phyloP scores from a whole-genome alignment of 2,329 filamentous ascomycete species.

The Fusarium duplospermum region DNA sequence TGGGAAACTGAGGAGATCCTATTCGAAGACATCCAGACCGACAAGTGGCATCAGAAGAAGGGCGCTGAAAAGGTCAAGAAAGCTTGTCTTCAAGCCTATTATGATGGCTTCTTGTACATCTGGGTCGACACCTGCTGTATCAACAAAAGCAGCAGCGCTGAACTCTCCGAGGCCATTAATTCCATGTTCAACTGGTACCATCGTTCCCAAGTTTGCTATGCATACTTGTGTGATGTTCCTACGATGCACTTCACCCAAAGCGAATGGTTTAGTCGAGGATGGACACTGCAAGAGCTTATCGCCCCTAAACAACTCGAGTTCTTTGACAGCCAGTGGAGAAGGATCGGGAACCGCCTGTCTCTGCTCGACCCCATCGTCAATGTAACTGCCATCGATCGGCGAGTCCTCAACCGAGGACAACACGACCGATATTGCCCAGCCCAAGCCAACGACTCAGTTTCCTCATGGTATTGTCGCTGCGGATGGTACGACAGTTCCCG shows the following conservation, averaged over 20 bases:
- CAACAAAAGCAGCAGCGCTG: neutral
- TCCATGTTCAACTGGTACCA: neutral
- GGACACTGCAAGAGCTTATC: neutral
- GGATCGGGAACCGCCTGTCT: neutral
- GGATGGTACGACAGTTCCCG: no score
- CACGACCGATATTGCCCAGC: neutral
- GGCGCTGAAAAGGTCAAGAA: neutral
- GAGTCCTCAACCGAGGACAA: neutral
- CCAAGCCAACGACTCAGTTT: no score
- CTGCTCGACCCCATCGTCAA: neutral
- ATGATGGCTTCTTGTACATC: neutral
- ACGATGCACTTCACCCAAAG: neutral
- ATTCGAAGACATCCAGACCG: neutral
- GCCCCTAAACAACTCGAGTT: neutral
- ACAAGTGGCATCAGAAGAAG: neutral
- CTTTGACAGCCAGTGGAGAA: neutral
- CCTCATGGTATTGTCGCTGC: no score
- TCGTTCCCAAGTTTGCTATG: neutral
- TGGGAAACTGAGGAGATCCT: neutral
- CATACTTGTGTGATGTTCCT: neutral
- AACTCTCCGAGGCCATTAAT: neutral
- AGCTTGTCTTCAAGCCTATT: rapidly evolving
- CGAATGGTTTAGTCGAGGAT: neutral
- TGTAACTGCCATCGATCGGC: neutral
- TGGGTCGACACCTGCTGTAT: neutral